A percentile compares a stretch with the other conserved stretches of the same genome.
These are phyloP conservation scores for Alternaria sp. DNA, from an alignment of 2,329 filamentous ascomycete genomes.

Conservation along the genomic window DNA sequence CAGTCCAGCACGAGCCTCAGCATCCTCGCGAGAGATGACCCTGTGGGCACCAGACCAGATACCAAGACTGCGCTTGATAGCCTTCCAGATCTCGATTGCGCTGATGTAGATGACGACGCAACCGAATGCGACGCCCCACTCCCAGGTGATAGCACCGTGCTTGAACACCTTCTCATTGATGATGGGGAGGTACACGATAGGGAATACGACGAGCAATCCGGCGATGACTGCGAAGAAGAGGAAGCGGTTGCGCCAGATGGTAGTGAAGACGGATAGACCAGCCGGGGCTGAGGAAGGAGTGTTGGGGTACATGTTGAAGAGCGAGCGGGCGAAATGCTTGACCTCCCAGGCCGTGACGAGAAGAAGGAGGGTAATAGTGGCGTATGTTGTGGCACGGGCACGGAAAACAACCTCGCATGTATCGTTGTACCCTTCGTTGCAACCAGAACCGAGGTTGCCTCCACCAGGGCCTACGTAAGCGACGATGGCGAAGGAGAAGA, in stretches of 20 bases:
- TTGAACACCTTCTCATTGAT: slow-evolving; percentile 56
- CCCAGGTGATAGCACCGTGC: slow-evolving; percentile 52
- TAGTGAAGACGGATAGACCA: slow-evolving; percentile 46
- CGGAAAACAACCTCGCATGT: slow-evolving; percentile 53
- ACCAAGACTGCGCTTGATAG: slow-evolving; percentile 48
- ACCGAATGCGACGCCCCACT: slow-evolving; percentile 54
- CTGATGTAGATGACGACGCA: slow-evolving; percentile 50
- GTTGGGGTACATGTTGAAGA: slow-evolving; percentile 55
- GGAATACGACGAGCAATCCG: slow-evolving; percentile 52
- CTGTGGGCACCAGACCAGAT: slow-evolving; percentile 43
- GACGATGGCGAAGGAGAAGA: slow-evolving; percentile 54
- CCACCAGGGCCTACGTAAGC: slow-evolving; percentile 51
- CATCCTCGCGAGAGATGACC: slow-evolving; percentile 42
- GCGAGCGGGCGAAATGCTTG: slow-evolving; percentile 52
- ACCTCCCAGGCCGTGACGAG: slow-evolving; percentile 58
- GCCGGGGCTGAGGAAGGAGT: slow-evolving; percentile 23
- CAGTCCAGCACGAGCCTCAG: slow-evolving; percentile 42
- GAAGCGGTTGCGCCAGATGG: slow-evolving; percentile 52
- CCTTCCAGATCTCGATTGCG: slow-evolving; percentile 55
- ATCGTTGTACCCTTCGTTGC: slow-evolving; percentile 53
- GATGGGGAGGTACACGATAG: slow-evolving; percentile 54
- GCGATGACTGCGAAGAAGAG: slow-evolving; percentile 53
- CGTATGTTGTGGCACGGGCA: slow-evolving; percentile 54
- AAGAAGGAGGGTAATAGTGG: slow-evolving; percentile 52
- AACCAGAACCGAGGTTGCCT: slow-evolving; percentile 52